Evolutionary conservation across 768 basidiomycete genomes (phyloP).

Genomic region (Cubamyces sp.): DNA sequence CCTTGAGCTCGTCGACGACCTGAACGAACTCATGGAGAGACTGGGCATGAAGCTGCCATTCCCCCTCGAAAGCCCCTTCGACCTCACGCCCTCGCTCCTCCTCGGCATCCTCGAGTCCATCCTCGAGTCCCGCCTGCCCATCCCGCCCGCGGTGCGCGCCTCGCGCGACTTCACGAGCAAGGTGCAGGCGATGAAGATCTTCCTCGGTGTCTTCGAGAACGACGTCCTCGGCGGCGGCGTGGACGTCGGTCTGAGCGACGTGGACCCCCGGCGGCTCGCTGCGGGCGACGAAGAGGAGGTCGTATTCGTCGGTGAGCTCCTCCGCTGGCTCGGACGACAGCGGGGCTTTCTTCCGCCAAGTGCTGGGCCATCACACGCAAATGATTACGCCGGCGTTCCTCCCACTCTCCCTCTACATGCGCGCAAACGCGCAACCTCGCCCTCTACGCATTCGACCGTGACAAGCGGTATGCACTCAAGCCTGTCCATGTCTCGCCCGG

Average conservation of each 20-base stretch:
- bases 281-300: conserved; percentile 68
- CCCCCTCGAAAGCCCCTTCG: conserved; percentile 41
- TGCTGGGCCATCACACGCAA: conserved; percentile 1
- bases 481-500: conserved; percentile 35
- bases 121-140: conserved; percentile 56
- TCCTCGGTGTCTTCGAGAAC: conserved; percentile 71
- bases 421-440: conserved; percentile 25
- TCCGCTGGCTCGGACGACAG: conserved; percentile 69
- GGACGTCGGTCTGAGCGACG: conserved; percentile 64
- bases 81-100: conserved; percentile 74
- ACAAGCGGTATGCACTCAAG: conserved; percentile 39
- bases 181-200: conserved; percentile 71
- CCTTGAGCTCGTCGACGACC: conserved; percentile 19
- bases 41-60: conserved; percentile 38
- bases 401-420: conserved; percentile 6
- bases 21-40: conserved; percentile 38
- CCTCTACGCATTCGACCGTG: conserved; percentile 39
- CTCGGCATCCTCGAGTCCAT: conserved; percentile 71
- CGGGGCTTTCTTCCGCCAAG: conserved; percentile 39
- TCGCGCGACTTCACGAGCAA: conserved; percentile 45
- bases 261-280: conserved; percentile 70
- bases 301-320: conserved; percentile 63
- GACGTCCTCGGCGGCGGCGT: conserved; percentile 56
- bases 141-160: conserved; percentile 40
- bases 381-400: conserved; percentile 6